A percentile compares a stretch with the other conserved stretches of the same genome.
Evolutionary conservation across 805 yeast genomes (phyloP).

Genomic region (Wickerhamiella siamensis): DNA sequence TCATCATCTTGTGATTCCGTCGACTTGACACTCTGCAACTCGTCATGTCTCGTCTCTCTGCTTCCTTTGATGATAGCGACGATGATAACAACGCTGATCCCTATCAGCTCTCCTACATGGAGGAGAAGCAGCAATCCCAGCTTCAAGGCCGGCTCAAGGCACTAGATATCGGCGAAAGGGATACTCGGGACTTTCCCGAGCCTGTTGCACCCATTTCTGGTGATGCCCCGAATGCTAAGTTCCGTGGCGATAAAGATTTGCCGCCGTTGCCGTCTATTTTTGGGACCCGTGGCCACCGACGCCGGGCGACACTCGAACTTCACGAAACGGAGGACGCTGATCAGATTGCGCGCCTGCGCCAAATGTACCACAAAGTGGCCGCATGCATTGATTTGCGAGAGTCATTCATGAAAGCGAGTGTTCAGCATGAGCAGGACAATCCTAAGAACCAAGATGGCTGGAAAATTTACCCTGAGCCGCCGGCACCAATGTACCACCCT

Average conservation of each 20-base stretch:
- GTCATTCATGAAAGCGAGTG: constrained; percentile 55
- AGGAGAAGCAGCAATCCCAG: constrained; percentile 12
- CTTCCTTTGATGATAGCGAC: constrained; percentile 7
- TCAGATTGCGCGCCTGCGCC: constrained; percentile 23
- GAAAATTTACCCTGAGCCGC: constrained; percentile 86
- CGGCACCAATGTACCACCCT: constrained; percentile 71
- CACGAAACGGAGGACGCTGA: constrained; percentile 22
- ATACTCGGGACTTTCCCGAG: neutral
- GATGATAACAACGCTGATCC: constrained; percentile 3
- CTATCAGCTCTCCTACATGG: constrained; percentile 15
- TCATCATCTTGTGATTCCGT: too few relatives aligned
- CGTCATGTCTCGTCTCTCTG: neutral
- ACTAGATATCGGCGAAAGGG: constrained; percentile 9
- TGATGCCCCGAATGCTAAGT: neutral
- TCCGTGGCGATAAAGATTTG: constrained; percentile 5
- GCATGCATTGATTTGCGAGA: constrained; percentile 58
- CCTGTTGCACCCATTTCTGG: neutral
- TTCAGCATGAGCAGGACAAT: constrained; percentile 61
- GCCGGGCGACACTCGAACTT: constrained; percentile 14
- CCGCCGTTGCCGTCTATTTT: constrained; percentile 6
- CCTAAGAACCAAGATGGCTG: constrained; percentile 69
- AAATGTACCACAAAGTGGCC: constrained; percentile 26
- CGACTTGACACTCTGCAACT: too few relatives aligned
- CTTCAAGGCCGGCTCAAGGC: constrained; percentile 18
- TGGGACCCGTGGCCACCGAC: constrained; percentile 1